phyloP scores from a whole-genome alignment of 2,329 filamentous ascomycete genomes.

The Orbilia javanica region DNA sequence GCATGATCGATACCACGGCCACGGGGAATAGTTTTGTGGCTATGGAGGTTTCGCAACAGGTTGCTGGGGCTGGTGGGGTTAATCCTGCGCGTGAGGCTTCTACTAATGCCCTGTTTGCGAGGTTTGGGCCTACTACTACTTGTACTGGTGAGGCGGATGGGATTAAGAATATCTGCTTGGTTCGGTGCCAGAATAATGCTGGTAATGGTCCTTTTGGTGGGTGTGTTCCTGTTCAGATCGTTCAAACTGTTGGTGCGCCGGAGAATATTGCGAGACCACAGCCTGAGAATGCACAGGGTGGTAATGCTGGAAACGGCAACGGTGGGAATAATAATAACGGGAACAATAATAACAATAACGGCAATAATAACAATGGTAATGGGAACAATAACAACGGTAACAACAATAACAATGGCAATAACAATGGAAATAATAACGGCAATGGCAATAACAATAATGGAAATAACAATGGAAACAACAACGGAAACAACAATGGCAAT shows the following conservation, averaged over 20 bases:
- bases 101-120: slow-evolving; percentile 28
- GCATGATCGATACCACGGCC: slow-evolving; percentile 74
- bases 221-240: slow-evolving; percentile 71
- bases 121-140: not conserved
- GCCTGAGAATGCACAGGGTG: slow-evolving; percentile 1
- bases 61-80: slow-evolving; percentile 21
- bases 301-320: slow-evolving; percentile 1
- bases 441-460: not conserved
- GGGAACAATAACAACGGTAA: not conserved
- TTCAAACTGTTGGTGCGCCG: slow-evolving; percentile 23
- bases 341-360: not conserved
- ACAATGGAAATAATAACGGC: not conserved
- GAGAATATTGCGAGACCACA: slow-evolving; percentile 5
- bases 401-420: not conserved
- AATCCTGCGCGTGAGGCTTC: slow-evolving; percentile 10
- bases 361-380: not conserved
- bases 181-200: slow-evolving; percentile 74
- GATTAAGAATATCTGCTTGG: slow-evolving; percentile 73
- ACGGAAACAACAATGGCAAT: slow-evolving; percentile 6
- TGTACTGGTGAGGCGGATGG: slow-evolving; percentile 75
- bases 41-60: slow-evolving; percentile 32
- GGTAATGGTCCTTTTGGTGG: slow-evolving; percentile 74
- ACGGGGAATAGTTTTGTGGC: slow-evolving; percentile 67
- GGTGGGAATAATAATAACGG: not conserved
- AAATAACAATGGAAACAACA: not conserved